Evolutionary conservation across 2,329 filamentous ascomycete species (phyloP), one percentile per base, ranked within the genome.

Genomic region (Ophiostoma australiae): DNA sequence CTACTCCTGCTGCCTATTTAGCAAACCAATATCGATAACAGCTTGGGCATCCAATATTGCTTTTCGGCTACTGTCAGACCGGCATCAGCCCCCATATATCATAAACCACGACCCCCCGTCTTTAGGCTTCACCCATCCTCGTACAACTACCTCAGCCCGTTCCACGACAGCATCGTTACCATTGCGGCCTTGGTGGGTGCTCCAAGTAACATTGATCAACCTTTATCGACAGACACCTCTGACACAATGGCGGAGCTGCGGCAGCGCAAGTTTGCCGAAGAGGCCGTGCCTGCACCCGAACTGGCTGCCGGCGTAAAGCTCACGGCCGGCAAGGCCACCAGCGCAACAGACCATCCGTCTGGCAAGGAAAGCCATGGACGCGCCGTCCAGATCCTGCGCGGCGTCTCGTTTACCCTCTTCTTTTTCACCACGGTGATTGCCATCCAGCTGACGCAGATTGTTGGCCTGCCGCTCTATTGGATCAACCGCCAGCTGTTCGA

Each of bases 401-500:
- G 83, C 55, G 69, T 84, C n/a, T 80, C 82, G 11, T 83, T 88
- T 72, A 77, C 76, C 31, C 44, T 85, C 72, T 89, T 88, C 77
- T 88, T 89, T 8, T 39, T 66, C n/a, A 66, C 35, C 3, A 41
- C 33, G 31, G 61, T 66, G 3, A 4, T 15, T 74, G 90, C 88
- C 20, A 88, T 91, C 76, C 86, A 87, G 75, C 78, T 87, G 23
- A 92, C 92, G 7, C 92, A 97, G 77, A 84, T 93, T 73, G 81
- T 96, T 72, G 93, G 93, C 44, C 81, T 87, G 0, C 92, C 92
- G 1, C 80, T 97, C 67, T 95, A 95, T 78, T 85, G 89, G 73
- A 82, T 93, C 76, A 90, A 93, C 78, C 87, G 87, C 72, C 89
- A 92, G 66, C 86, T 91, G 77, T 97, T 92, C 82, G 91, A 96